Evolutionary conservation across 148 eudicot genomes (phyloP).

Genomic region (Gaultheria prostrata): DNA sequence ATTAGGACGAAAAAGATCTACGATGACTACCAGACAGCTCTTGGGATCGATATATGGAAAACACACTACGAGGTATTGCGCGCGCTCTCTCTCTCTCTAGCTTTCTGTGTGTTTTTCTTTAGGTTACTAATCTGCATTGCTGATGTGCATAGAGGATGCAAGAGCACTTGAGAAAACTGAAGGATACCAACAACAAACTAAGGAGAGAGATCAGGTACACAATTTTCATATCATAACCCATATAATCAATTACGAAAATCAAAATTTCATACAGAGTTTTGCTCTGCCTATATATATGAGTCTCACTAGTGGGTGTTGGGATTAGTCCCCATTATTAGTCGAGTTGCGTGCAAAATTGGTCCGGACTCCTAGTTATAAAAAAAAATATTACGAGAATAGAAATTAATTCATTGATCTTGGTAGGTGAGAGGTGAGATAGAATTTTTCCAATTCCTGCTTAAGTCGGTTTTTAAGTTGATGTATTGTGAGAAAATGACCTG

Average conservation of each 20-base stretch:
- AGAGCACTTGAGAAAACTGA: constrained; percentile 41
- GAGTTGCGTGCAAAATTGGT: too few species aligned
- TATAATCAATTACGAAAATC: background rate
- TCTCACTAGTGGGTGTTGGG: too few species aligned
- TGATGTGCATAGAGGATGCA: constrained; percentile 44
- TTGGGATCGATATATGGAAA: constrained; percentile 54
- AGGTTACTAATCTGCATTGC: background rate
- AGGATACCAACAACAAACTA: constrained; percentile 37
- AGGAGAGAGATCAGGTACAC: constrained; percentile 39
- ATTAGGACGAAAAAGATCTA: constrained; percentile 57
- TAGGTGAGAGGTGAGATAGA: too few species aligned
- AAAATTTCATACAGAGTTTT: too few species aligned
- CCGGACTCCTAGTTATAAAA: too few species aligned
- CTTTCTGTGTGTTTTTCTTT: background rate
- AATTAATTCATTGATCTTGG: too few species aligned
- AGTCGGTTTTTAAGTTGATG: too few species aligned
- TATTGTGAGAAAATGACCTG: too few species aligned
- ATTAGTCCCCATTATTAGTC: too few species aligned
- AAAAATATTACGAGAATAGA: too few species aligned
- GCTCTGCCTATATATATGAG: too few species aligned
- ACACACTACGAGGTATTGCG: constrained; percentile 48
- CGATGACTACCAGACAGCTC: constrained; percentile 54
- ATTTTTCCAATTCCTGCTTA: too few species aligned
- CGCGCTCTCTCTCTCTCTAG: background rate
- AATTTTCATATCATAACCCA: background rate